These are phyloP conservation scores for Mixia osmundae DNA, from an alignment of 1,284 basidiomycete species.

Conservation along the genomic window DNA sequence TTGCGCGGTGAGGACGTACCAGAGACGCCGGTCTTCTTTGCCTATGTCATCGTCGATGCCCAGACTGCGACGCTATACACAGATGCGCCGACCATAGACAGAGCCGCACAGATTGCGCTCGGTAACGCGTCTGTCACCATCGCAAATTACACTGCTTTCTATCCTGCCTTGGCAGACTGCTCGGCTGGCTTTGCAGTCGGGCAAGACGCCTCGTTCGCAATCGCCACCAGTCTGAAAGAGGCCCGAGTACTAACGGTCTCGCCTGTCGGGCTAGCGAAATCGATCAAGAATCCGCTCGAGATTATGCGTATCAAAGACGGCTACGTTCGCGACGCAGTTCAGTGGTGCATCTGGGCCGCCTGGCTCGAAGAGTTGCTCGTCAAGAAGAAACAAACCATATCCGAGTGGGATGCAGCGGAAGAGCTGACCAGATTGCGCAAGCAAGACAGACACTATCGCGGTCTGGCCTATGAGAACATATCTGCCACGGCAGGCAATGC, in stretches of 20 bases:
- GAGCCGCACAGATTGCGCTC: too few species aligned
- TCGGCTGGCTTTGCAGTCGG: too few species aligned
- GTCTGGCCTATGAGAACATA: constrained; percentile 81
- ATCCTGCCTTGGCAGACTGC: too few species aligned
- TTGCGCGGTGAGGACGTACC: constrained; percentile 62
- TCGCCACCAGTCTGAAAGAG: constrained; percentile 10
- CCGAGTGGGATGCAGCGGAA: constrained; percentile 79
- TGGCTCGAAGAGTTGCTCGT: constrained; percentile 72
- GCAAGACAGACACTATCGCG: constrained; percentile 31
- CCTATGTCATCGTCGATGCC: constrained; percentile 49
- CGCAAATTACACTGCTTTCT: too few species aligned
- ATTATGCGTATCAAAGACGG: constrained; percentile 57
- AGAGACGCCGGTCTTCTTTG: constrained; percentile 67
- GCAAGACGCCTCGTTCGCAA: too few species aligned
- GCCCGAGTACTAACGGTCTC: constrained; percentile 38
- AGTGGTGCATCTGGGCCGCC: constrained; percentile 69
- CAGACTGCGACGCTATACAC: constrained; percentile 38
- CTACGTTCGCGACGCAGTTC: constrained; percentile 71
- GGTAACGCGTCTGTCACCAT: too few species aligned
- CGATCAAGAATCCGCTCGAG: constrained; percentile 28
- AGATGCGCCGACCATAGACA: too few species aligned
- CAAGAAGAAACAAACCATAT: constrained; percentile 47
- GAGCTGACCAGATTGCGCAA: constrained; percentile 55
- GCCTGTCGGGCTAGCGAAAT: constrained; percentile 53
- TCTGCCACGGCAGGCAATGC: constrained; percentile 64